Conservation (phyloP, 148 eudicot species). For the Drosera capensis region DNA sequence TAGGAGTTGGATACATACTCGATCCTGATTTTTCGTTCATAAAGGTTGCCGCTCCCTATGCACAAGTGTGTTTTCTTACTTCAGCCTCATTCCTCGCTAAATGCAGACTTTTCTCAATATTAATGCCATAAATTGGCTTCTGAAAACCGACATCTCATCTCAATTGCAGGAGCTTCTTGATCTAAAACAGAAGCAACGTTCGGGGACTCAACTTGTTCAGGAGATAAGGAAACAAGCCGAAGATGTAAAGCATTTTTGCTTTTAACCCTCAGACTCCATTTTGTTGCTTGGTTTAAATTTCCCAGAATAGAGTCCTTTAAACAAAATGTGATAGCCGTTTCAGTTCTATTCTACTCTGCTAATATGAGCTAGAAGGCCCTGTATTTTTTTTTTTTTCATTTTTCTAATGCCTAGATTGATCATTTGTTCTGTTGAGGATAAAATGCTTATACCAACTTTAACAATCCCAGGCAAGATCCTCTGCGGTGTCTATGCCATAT, state of each 20-base stretch:
- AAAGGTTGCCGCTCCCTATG: conserved; percentile 95
- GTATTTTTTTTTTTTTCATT: neutral
- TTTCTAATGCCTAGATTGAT: neutral
- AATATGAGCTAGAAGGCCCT: too few relatives aligned
- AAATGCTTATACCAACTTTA: neutral
- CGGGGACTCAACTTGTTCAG: conserved; percentile 64
- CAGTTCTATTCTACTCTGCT: too few relatives aligned
- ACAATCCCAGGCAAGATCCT: conserved; percentile 58
- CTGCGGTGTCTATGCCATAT: conserved; percentile 85
- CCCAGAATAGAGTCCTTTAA: too few relatives aligned
- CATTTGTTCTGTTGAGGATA: neutral
- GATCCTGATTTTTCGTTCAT: conserved; percentile 87
- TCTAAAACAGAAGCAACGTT: conserved; percentile 44
- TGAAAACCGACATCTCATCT: conserved; percentile 1
- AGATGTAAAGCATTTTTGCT: conserved; percentile 40
- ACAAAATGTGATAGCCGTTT: too few relatives aligned
- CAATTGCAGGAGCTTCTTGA: conserved; percentile 84
- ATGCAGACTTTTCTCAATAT: neutral
- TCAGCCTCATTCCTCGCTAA: neutral
- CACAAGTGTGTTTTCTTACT: conserved; percentile 44
- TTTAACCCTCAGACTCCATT: neutral
- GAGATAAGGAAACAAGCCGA: conserved; percentile 91
- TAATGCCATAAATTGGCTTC: neutral
- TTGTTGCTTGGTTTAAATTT: neutral
- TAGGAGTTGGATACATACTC: conserved; percentile 78